These are phyloP conservation scores for Diplogelasinospora grovesii DNA, from an alignment of 495 filamentous ascomycete genomes.

Conservation along the genomic window DNA sequence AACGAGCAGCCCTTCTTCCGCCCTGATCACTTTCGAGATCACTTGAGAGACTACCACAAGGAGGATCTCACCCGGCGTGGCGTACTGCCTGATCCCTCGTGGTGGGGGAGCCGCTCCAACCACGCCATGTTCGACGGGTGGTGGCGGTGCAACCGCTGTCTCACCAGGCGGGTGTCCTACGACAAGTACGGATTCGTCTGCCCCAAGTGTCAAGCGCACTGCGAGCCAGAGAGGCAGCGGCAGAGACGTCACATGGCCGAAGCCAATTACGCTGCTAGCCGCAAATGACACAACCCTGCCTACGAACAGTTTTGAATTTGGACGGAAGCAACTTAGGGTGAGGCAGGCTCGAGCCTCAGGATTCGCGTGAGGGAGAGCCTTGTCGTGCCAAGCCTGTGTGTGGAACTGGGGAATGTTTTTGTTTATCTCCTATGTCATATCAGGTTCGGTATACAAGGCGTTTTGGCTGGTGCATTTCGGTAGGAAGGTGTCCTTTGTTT, in stretches of 20 bases:
- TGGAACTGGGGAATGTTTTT: no score
- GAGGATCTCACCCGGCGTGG: slow-evolving; percentile 40
- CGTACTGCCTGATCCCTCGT: slow-evolving; percentile 11
- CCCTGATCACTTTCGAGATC: slow-evolving; percentile 43
- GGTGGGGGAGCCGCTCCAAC: slow-evolving; percentile 13
- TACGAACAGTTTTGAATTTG: no score
- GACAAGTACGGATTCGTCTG: slow-evolving; percentile 33
- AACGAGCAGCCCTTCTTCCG: slow-evolving; percentile 32
- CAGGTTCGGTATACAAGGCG: no score
- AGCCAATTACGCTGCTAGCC: not conserved
- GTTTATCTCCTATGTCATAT: no score
- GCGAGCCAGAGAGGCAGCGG: slow-evolving; percentile 30
- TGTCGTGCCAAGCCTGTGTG: no score
- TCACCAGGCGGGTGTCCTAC: slow-evolving; percentile 27
- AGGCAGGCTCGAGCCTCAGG: no score
- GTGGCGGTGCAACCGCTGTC: slow-evolving; percentile 44
- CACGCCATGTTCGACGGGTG: slow-evolving; percentile 26
- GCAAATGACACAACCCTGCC: no score
- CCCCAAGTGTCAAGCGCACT: slow-evolving; percentile 30
- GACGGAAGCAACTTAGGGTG: no score
- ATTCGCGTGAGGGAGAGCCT: no score
- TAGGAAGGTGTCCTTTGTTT: no score
- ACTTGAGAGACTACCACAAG: slow-evolving; percentile 42
- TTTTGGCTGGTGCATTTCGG: no score
- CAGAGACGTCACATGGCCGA: slow-evolving; percentile 8